Conservation (phyloP, 1,284 basidiomycete genomes). For the Ceratobasidium sp. region DNA sequence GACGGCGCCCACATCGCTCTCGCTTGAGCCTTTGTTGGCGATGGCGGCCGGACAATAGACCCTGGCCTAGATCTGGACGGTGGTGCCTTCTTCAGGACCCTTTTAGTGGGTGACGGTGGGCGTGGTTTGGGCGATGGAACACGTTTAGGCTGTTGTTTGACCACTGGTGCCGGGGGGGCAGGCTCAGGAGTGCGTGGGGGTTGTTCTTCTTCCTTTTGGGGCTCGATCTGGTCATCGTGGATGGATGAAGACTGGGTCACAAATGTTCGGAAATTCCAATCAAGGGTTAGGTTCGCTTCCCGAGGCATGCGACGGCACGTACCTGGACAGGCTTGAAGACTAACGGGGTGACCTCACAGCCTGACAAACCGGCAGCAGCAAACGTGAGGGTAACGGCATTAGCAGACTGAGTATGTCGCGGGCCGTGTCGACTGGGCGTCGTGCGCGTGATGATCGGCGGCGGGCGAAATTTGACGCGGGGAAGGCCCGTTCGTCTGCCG, state of each 20-base stretch:
- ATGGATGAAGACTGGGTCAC: constrained; percentile 3
- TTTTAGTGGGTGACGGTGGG: constrained; percentile 32
- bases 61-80: constrained; percentile 19
- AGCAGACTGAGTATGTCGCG: constrained; percentile 14
- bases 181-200: constrained; percentile 11
- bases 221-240: not conserved
- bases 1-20: constrained; percentile 40
- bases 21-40: constrained; percentile 9
- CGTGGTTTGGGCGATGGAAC: constrained; percentile 21
- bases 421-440: constrained; percentile 24
- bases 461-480: constrained; percentile 41
- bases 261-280: constrained; percentile 17
- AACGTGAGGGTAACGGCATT: constrained; percentile 36
- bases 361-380: constrained; percentile 27
- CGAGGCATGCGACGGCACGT: not conserved
- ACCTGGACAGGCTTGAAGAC: not conserved
- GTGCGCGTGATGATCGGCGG: constrained; percentile 43
- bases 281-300: too few species aligned
- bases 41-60: constrained; percentile 18
- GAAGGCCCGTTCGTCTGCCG: not conserved
- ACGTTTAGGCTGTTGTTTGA: constrained; percentile 3
- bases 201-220: constrained; percentile 8
- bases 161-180: not conserved
- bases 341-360: constrained; percentile 26
- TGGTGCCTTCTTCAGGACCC: constrained; percentile 18